Conservation (phyloP, 768 basidiomycete genomes). For the Xerocomellus intermedius region DNA sequence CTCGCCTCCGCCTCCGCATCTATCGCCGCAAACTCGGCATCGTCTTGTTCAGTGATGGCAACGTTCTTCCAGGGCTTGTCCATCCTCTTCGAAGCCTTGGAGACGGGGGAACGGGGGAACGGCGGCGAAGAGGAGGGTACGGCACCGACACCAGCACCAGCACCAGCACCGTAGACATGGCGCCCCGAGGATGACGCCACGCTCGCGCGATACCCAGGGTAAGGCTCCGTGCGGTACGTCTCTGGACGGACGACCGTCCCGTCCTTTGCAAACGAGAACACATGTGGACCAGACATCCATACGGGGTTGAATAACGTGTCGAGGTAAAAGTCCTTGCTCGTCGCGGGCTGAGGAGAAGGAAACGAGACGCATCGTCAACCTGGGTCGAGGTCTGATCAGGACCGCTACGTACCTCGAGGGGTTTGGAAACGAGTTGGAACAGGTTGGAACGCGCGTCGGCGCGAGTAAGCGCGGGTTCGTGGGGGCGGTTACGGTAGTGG, state of each 20-base stretch:
- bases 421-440: not conserved
- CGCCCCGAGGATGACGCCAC: not conserved
- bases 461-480: not conserved
- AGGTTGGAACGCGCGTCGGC: not conserved
- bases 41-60: slow-evolving; percentile 29
- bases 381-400: not conserved
- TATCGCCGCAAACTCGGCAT: slow-evolving; percentile 16
- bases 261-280: slow-evolving; percentile 22
- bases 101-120: not conserved
- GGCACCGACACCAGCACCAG: no score
- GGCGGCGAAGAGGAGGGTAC: no score
- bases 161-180: not conserved
- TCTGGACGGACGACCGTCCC: slow-evolving; percentile 16
- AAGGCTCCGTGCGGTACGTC: not conserved
- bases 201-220: not conserved
- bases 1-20: not conserved
- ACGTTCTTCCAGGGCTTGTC: slow-evolving; percentile 32
- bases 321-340: slow-evolving; percentile 44
- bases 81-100: not conserved
- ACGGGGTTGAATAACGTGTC: slow-evolving; percentile 43
- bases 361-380: not conserved
- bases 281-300: slow-evolving; percentile 33
- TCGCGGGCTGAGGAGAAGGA: not conserved
- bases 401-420: not conserved
- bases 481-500: not conserved